Percentiles rank a stretch among this genome's conserved stretches.
Evolutionary conservation across 805 yeast species (phyloP).

Genomic region (Hanseniaspora singularis): DNA sequence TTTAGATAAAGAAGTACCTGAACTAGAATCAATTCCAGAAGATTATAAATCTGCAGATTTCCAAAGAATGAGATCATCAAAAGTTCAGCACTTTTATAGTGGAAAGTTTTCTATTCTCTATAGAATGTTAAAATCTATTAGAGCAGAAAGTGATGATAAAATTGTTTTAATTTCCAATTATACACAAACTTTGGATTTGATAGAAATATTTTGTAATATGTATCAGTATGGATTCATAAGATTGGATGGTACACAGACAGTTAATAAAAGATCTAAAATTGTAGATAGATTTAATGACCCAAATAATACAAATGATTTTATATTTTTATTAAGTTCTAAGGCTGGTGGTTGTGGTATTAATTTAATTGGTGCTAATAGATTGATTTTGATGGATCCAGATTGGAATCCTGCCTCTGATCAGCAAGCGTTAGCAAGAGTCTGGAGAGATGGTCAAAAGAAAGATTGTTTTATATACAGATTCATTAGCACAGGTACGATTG

Average conservation of each 20-base stretch:
- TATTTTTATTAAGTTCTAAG: slow-evolving; percentile 80
- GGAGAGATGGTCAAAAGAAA: slow-evolving; percentile 98
- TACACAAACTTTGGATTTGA: slow-evolving; percentile 84
- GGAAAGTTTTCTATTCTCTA: slow-evolving; percentile 80
- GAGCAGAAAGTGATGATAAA: slow-evolving; percentile 78
- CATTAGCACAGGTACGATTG: slow-evolving; percentile 88
- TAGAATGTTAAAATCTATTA: slow-evolving; percentile 67
- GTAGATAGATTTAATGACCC: slow-evolving; percentile 91
- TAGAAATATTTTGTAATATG: slow-evolving; percentile 72
- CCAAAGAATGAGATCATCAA: slow-evolving; percentile 34
- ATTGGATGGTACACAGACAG: slow-evolving; percentile 84
- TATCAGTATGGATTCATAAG: slow-evolving; percentile 66
- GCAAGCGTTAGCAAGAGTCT: slow-evolving; percentile 92
- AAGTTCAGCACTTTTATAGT: slow-evolving; percentile 62
- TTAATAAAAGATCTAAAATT: slow-evolving; percentile 81
- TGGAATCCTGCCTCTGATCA: slow-evolving; percentile 99
- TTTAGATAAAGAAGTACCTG: slow-evolving; percentile 48
- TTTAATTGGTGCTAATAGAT: slow-evolving; percentile 87
- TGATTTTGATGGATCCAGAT: slow-evolving; percentile 79
- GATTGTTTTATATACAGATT: slow-evolving; percentile 92
- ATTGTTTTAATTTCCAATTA: slow-evolving; percentile 90
- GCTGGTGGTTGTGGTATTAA: slow-evolving; percentile 99
- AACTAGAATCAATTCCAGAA: slow-evolving; percentile 55
- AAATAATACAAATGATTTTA: slow-evolving; percentile 64
- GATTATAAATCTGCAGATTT: slow-evolving; percentile 45